These are phyloP conservation scores for Alternaria infectoria DNA, from an alignment of 2,329 filamentous ascomycete species.

Conservation along the genomic window DNA sequence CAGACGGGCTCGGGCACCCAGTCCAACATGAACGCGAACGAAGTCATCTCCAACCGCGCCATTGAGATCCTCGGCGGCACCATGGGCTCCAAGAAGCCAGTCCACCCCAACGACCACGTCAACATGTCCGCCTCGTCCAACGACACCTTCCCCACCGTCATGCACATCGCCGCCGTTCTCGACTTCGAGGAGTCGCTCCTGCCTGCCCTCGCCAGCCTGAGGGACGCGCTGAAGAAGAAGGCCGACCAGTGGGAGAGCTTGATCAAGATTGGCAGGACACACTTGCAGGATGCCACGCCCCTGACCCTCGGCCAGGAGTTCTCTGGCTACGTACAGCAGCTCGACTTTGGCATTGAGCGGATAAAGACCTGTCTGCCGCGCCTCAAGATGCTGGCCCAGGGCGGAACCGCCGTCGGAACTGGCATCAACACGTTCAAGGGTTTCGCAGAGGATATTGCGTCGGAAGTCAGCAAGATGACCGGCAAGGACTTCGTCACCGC, in stretches of 20 bases:
- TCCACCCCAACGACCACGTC: slow-evolving; percentile 99
- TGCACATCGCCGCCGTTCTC: slow-evolving; percentile 97
- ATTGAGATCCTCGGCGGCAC: slow-evolving; percentile 95
- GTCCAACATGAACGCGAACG: slow-evolving; percentile 99
- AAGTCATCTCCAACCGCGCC: slow-evolving; percentile 98
- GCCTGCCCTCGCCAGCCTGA: slow-evolving; percentile 80
- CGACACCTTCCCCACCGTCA: slow-evolving; percentile 98
- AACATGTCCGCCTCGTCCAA: slow-evolving; percentile 99
- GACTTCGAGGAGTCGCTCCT: slow-evolving; percentile 88
- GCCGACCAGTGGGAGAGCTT: slow-evolving; percentile 88
- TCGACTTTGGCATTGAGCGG: slow-evolving; percentile 88
- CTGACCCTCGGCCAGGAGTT: slow-evolving; percentile 97
- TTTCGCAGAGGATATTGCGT: slow-evolving; percentile 91
- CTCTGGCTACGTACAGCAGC: slow-evolving; percentile 94
- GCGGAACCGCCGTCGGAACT: slow-evolving; percentile 94
- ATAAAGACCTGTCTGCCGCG: slow-evolving; percentile 83
- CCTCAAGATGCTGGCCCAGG: slow-evolving; percentile 86
- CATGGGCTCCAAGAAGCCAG: slow-evolving; percentile 97
- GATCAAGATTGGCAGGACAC: slow-evolving; percentile 98
- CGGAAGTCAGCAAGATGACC: slow-evolving; percentile 90
- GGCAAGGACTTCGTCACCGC: slow-evolving; percentile 93
- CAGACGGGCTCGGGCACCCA: slow-evolving; percentile 98
- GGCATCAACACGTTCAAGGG: slow-evolving; percentile 97
- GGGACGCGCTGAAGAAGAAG: slow-evolving; percentile 85
- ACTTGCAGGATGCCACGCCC: slow-evolving; percentile 96